Conservation (phyloP, 257 asterid genomes). For the Capsicum pubescens region DNA sequence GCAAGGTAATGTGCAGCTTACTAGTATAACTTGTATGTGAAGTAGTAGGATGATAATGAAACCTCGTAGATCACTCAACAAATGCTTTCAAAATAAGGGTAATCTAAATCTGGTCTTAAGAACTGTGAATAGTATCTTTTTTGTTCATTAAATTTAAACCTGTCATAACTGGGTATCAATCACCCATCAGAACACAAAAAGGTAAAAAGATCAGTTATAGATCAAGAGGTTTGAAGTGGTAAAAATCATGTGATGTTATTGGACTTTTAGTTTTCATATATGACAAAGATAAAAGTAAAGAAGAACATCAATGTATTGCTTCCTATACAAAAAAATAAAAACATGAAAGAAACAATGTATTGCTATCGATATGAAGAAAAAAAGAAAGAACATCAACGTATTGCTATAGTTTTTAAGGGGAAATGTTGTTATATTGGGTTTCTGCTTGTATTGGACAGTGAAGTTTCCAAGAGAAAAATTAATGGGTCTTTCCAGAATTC, state of each 20-base stretch:
- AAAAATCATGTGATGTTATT: background rate
- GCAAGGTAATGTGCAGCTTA: conserved; percentile 25
- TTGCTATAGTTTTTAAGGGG: background rate
- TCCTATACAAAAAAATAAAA: background rate
- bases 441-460: background rate
- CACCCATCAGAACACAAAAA: conserved; percentile 5
- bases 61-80: conserved; percentile 19
- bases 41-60: conserved; percentile 19
- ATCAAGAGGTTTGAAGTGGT: background rate
- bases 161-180: background rate
- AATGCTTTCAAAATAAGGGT: conserved; percentile 8
- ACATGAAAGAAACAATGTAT: background rate
- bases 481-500: background rate
- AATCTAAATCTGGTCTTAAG: background rate
- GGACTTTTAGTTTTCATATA: conserved; percentile 1
- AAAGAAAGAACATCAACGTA: background rate
- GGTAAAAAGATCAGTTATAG: background rate
- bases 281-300: conserved; percentile 10
- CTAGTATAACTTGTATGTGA: background rate
- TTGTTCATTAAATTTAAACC: background rate
- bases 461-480: conserved; percentile 3
- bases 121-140: background rate
- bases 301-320: background rate
- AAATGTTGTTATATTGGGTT: conserved; percentile 12
- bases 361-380: background rate